Base-by-base conservation (phyloP, 2,329 filamentous ascomycete genomes). In the Didymella keratinophila region DNA sequence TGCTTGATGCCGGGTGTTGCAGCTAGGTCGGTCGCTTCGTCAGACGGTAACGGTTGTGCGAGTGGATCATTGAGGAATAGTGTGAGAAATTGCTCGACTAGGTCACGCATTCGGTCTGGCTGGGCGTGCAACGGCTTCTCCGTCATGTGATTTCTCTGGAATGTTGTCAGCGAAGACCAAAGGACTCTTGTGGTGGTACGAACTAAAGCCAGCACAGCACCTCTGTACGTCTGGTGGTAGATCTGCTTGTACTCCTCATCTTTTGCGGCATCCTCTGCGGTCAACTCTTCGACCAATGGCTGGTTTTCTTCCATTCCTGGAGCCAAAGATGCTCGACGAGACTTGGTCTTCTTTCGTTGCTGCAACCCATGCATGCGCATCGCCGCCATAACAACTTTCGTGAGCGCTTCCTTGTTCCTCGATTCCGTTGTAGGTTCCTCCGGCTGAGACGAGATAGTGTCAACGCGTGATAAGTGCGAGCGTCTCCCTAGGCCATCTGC, bases 231-330 rank as follows among this genome's bases (percentile, higher is more conserved):
- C 61, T 83, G 81, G 56, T 84, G 81, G 53, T 84, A 84, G 25
- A 84, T 74, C 4, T 81, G 65, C 65, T 83, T 84, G 71, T 80
- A 84, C 60, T 84, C 82, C 55, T 83, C 81, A 44, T 83, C 80
- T 45, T 75, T 78, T 1, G 69, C 69, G 2, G 66, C 70, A 42
- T 77, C 75, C 25, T 76, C 73, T 25, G 63, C 62, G 1, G 47
- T 57, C 11, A 39, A 34, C 20, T 68, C 68, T 34, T 70, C 68
- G 11, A 36, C 56, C 6, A 56, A 9, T 12, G 60, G 56, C 37
- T 71, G 65, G 8, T 41, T 50, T 21, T 64, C 43, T 2, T 67
- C 64, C 1, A 54, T 43, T n/a, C 58, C 66, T 36, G 62, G 63
- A 23, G 63, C 66, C 12, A 69, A 39, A 2, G 74, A 76, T 12